Percentiles rank a stretch among this genome's conserved stretches.
Conservation (phyloP, 805 yeast species). For the Yarrowia deformans region DNA sequence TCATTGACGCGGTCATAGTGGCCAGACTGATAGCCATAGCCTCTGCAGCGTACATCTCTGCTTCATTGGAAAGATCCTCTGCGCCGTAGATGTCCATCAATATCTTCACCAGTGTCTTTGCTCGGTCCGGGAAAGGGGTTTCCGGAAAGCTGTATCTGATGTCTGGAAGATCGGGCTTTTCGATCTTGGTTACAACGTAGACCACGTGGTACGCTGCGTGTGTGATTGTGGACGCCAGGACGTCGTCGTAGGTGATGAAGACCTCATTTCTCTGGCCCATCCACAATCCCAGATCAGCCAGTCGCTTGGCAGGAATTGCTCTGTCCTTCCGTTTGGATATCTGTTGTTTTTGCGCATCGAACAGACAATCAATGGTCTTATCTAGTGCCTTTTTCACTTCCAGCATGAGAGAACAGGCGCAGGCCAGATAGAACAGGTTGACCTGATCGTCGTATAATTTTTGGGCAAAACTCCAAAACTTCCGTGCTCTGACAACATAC, state of each 20-base stretch:
- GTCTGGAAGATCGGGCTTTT: not conserved
- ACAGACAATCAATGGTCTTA: constrained; percentile 1
- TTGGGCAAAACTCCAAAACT: not conserved
- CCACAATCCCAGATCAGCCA: constrained; percentile 7
- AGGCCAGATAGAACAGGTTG: constrained; percentile 19
- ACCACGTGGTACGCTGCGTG: constrained; percentile 11
- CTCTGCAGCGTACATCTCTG: not conserved
- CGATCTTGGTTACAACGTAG: not conserved
- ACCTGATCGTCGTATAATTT: not conserved
- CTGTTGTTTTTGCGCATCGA: constrained; percentile 3
- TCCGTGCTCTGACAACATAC: not conserved
- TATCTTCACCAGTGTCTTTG: constrained; percentile 1
- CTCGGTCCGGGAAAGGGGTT: not conserved
- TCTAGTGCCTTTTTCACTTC: not conserved
- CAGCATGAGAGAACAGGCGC: not conserved
- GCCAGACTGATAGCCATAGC: no score
- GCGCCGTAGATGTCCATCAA: not conserved
- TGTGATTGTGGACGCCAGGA: not conserved
- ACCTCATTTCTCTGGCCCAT: constrained; percentile 6
- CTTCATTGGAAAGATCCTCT: not conserved
- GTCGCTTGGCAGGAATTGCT: not conserved
- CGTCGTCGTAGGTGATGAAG: constrained; percentile 17
- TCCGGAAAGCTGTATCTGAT: not conserved
- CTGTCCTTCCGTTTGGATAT: constrained; percentile 6
- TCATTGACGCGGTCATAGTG: no score